Evolutionary conservation across 768 basidiomycete species (phyloP).

Genomic region (Pisolithus sp.): DNA sequence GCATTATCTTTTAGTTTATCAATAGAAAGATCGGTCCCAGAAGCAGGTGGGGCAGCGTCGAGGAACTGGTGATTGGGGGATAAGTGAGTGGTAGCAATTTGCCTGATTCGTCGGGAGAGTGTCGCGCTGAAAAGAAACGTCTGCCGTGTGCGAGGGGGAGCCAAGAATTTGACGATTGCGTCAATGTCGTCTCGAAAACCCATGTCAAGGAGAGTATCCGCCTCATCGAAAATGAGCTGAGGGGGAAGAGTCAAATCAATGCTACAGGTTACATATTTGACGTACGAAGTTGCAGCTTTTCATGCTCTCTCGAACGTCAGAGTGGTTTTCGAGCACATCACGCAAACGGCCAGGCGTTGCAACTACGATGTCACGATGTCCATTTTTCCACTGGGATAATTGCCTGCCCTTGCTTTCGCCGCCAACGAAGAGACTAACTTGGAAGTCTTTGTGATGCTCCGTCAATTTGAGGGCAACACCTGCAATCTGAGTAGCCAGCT

Average conservation of each 20-base stretch:
- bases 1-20: not conserved
- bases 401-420: constrained; percentile 64
- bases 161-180: constrained; percentile 59
- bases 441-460: constrained; percentile 52
- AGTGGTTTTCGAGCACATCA: constrained; percentile 61
- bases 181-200: constrained; percentile 87
- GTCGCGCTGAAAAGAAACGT: constrained; percentile 92
- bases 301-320: constrained; percentile 48
- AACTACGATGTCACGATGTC: constrained; percentile 75
- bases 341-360: constrained; percentile 84
- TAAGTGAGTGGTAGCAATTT: constrained; percentile 59
- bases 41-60: constrained; percentile 57
- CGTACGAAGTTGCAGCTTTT: constrained; percentile 53
- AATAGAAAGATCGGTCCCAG: constrained; percentile 25
- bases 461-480: constrained; percentile 69
- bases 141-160: constrained; percentile 60
- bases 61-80: constrained; percentile 61
- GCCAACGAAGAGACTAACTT: constrained; percentile 72
- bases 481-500: constrained; percentile 86
- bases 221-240: constrained; percentile 87
- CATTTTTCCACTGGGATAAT: constrained; percentile 47
- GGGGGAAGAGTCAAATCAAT: constrained; percentile 2
- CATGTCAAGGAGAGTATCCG: constrained; percentile 87
- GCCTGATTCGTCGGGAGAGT: constrained; percentile 62
- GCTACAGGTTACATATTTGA: constrained; percentile 6